phyloP scores from a whole-genome alignment of 2,329 filamentous ascomycete genomes.

The Aspergillus tubingensis region DNA sequence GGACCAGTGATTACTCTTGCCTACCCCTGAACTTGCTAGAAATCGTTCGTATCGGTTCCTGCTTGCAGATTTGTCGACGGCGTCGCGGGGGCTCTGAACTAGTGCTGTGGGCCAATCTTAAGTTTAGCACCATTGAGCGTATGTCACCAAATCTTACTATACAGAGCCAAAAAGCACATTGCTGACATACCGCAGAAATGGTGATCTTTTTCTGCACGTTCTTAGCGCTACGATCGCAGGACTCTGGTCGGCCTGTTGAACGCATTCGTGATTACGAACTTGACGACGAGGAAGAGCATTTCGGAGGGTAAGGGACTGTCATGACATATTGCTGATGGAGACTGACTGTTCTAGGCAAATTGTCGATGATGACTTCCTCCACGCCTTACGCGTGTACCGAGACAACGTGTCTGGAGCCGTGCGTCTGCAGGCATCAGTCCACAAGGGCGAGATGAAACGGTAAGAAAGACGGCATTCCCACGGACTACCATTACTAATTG shows the following conservation, averaged over 20 bases:
- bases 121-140: constrained; percentile 56
- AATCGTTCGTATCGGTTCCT: constrained; percentile 39
- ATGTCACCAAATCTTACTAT: background rate
- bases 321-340: background rate
- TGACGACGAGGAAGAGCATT: constrained; percentile 50
- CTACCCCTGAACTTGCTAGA: constrained; percentile 53
- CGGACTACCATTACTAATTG: background rate
- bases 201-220: constrained; percentile 60
- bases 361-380: constrained; percentile 53
- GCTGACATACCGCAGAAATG: constrained; percentile 46
- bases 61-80: constrained; percentile 43
- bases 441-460: constrained; percentile 54
- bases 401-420: constrained; percentile 55
- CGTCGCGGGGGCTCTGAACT: constrained; percentile 41
- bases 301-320: constrained; percentile 47
- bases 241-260: constrained; percentile 44
- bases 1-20: constrained; percentile 50
- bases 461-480: constrained; percentile 22
- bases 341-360: constrained; percentile 48
- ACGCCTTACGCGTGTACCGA: constrained; percentile 57
- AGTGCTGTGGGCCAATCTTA: constrained; percentile 56
- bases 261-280: constrained; percentile 54
- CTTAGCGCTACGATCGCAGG: constrained; percentile 60
- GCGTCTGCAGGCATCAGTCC: constrained; percentile 59
- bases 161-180: background rate